phyloP scores from a whole-genome alignment of 345 rosid species.

The Euclidium syriacum region DNA sequence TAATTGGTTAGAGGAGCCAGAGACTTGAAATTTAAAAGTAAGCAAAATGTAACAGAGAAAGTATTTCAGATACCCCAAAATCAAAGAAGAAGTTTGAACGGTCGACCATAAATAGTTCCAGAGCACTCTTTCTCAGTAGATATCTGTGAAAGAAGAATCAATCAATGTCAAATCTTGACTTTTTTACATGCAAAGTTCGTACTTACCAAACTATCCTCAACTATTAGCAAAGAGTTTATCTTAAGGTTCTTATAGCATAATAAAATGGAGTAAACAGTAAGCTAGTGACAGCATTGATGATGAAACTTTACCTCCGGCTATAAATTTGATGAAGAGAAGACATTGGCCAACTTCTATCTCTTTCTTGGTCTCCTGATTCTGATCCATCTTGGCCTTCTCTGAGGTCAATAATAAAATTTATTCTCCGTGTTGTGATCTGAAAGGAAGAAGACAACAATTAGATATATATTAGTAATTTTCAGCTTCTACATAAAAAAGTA shows the following conservation, averaged over 20 bases:
- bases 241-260: background rate
- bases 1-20: background rate
- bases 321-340: conserved; percentile 86
- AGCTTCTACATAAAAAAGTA: background rate
- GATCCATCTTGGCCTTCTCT: conserved; percentile 38
- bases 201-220: background rate
- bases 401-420: conserved; percentile 73
- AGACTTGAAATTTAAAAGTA: background rate
- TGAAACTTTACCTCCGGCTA: conserved; percentile 63
- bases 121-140: conserved; percentile 81
- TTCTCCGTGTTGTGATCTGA: conserved; percentile 81
- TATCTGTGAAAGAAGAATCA: conserved; percentile 42
- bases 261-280: background rate
- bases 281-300: background rate
- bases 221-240: background rate
- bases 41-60: background rate
- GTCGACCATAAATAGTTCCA: conserved; percentile 93
- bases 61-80: conserved; percentile 59
- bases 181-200: background rate
- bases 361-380: conserved; percentile 44
- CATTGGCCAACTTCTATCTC: conserved; percentile 76
- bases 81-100: conserved; percentile 94
- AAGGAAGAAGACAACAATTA: conserved; percentile 5
- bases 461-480: background rate
- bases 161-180: background rate